These are phyloP conservation scores for Vigna radiata DNA, from an alignment of 306 rosid species.

Conservation along the genomic window DNA sequence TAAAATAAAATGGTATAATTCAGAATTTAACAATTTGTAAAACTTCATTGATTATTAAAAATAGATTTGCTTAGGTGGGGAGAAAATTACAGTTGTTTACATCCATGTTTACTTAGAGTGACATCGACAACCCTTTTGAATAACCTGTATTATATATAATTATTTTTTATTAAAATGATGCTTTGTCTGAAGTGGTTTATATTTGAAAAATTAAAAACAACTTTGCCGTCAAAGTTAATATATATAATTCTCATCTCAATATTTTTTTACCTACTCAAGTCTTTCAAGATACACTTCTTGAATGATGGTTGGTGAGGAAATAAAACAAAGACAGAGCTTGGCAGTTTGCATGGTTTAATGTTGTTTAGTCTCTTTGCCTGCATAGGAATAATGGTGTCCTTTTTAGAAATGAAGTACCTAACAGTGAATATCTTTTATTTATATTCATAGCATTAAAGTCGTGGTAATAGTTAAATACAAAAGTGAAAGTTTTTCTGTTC, in stretches of 20 bases:
- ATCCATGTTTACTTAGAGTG: too few relatives aligned
- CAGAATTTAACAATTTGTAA: too few relatives aligned
- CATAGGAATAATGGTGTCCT: not conserved
- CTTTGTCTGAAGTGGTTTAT: not conserved
- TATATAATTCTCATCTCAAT: not conserved
- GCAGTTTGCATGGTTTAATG: not conserved
- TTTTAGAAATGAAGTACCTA: not conserved
- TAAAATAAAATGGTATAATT: too few relatives aligned
- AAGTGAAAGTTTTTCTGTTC: not conserved
- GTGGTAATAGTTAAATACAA: not conserved
- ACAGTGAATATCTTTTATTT: not conserved
- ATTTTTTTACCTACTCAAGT: not conserved
- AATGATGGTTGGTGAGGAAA: not conserved
- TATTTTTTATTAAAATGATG: not conserved
- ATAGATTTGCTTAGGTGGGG: too few relatives aligned
- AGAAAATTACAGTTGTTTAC: too few relatives aligned
- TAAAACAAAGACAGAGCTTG: not conserved
- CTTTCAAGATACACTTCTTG: not conserved
- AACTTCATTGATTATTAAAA: too few relatives aligned
- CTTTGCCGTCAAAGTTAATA: not conserved
- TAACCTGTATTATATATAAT: not conserved
- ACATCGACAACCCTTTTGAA: not conserved
- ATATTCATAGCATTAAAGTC: not conserved
- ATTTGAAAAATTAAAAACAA: not conserved
- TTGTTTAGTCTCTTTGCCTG: not conserved